Percentiles rank a stretch among this genome's conserved stretches.
phyloP scores from a whole-genome alignment of 139 green algal genomes.

The Zygnema circumcarinatum region DNA sequence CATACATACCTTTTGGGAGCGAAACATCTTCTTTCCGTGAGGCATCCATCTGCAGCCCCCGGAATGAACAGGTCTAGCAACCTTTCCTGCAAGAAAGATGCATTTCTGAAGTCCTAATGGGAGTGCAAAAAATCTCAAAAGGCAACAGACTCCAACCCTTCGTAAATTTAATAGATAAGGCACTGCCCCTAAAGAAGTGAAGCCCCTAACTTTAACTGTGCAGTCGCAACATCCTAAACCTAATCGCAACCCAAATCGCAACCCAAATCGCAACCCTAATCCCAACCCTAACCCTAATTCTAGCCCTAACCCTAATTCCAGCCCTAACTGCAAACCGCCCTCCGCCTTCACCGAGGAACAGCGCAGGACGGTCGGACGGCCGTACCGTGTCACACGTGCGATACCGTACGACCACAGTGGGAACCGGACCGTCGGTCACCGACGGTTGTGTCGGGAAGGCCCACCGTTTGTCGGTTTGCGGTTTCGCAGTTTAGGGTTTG shows the following conservation, averaged over 20 bases:
- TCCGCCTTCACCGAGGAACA: too few relatives aligned
- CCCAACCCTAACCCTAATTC: background rate
- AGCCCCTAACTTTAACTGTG: too few relatives aligned
- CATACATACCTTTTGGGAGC: constrained; percentile 13
- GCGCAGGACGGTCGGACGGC: background rate
- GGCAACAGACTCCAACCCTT: too few relatives aligned
- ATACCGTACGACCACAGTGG: background rate
- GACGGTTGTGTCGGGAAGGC: too few relatives aligned
- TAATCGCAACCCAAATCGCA: too few relatives aligned
- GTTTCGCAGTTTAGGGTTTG: too few relatives aligned
- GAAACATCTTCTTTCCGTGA: constrained; percentile 19
- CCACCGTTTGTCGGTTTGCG: too few relatives aligned
- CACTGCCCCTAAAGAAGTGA: background rate
- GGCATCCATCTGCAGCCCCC: background rate
- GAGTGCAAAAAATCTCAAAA: background rate
- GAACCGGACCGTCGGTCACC: background rate
- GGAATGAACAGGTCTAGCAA: background rate
- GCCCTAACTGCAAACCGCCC: background rate
- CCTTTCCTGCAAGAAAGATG: background rate
- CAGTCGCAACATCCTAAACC: too few relatives aligned
- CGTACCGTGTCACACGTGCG: background rate
- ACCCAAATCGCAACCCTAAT: background rate
- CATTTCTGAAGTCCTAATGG: background rate
- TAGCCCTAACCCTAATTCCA: background rate
- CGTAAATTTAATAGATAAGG: background rate